Base-by-base conservation (phyloP, 2,329 filamentous ascomycete genomes). In the Bipolaris zeicola region DNA sequence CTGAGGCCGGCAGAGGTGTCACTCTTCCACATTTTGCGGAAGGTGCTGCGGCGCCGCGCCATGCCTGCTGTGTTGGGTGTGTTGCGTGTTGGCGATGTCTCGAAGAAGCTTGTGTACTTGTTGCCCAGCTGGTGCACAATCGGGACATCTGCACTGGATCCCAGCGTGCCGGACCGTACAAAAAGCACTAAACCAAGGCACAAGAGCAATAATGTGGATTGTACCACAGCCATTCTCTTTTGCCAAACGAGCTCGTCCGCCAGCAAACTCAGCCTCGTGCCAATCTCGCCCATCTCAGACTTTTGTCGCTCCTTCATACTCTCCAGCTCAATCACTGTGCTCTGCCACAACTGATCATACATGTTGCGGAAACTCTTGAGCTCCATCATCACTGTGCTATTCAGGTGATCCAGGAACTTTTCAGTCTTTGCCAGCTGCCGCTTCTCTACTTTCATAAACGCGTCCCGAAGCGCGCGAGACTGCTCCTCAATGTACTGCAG, bases 401-500 rank as follows among this genome's bases (percentile, higher is more conserved):
- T 99, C n/a, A 99, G 82, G 36, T 87, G 86, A 58, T 92, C 87
- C 13, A 98, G 82, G 70, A 97, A 97, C 1, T 83, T 82, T 20
- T 89, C 88, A 1, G 94, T 91, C 71, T 94, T 95, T n/a, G 85
- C 81, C 14, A 96, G 80, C 72, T 98, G 95, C 51, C 89, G 88
- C 67, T 92, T 92, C 76, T 98, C 94, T 28, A 96, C 89, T 68
- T 90, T 90, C 52, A 87, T 86, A 61, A 97, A 91, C 0, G 92
- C 91, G 63, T 97, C 92, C 44, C 94, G 89, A 37, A 98, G 82
- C 60, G 96, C 92, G 46, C 88, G 89, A 3, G 94, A 97, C 74
- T 98, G 95, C 57, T 96, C 92, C 78, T 98, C 94, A 57, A 99
- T 96, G 71, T 99, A 99, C 69, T 96, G 91, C 7, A 98, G 81